phyloP scores from a whole-genome alignment of 768 basidiomycete genomes.

The Nidularia pulvinata region DNA sequence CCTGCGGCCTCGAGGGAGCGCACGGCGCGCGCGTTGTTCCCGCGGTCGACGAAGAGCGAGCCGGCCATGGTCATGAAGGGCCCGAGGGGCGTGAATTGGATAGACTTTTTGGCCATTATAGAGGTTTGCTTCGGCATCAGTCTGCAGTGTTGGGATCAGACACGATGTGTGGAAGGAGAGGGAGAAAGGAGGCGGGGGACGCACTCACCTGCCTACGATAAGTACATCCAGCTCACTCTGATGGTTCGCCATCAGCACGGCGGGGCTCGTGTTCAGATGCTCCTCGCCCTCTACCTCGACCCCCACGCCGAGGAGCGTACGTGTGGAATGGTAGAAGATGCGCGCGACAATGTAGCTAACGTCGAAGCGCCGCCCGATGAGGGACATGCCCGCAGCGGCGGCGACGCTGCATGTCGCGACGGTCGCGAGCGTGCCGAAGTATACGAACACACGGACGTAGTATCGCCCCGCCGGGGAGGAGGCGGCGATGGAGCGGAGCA shows the following conservation, averaged over 20 bases:
- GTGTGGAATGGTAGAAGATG: conserved; percentile 74
- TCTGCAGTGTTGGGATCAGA: conserved; percentile 19
- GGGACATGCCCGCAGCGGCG: conserved; percentile 62
- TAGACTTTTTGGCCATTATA: conserved; percentile 93
- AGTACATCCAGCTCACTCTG: conserved; percentile 93
- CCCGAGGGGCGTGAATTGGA: conserved; percentile 87
- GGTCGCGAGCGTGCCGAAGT: conserved; percentile 67
- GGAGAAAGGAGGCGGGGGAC: too few species aligned
- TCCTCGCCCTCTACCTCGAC: conserved; percentile 89
- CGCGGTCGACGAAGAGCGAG: conserved; percentile 90
- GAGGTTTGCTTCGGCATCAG: conserved; percentile 81
- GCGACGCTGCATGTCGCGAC: conserved; percentile 75
- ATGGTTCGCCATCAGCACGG: conserved; percentile 85
- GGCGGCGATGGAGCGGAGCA: conserved; percentile 60
- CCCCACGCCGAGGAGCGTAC: conserved; percentile 60
- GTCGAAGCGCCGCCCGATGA: conserved; percentile 72
- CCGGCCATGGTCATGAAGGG: conserved; percentile 91
- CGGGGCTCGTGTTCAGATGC: conserved; percentile 68
- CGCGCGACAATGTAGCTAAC: conserved; percentile 84
- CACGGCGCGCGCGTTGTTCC: conserved; percentile 74
- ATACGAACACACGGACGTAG: conserved; percentile 73
- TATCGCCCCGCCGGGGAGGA: conserved; percentile 61
- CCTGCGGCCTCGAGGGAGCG: conserved; percentile 78
- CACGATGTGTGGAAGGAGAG: conserved; percentile 3
- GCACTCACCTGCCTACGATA: conserved; percentile 75